These are phyloP conservation scores for Solanum sejunctum DNA, from an alignment of 257 asterid species.

Conservation along the genomic window DNA sequence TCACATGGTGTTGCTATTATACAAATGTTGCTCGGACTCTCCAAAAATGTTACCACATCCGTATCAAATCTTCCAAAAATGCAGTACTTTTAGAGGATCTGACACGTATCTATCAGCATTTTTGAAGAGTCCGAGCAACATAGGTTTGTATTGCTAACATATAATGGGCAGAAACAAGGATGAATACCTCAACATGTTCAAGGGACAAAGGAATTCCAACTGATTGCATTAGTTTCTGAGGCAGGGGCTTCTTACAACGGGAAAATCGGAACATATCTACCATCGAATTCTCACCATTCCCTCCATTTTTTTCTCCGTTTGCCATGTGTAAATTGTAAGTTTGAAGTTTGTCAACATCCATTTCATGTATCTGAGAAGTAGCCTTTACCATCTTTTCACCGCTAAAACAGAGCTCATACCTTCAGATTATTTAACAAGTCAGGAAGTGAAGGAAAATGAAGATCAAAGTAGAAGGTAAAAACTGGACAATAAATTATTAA, in stretches of 20 bases:
- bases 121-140: neutral
- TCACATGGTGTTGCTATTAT: neutral
- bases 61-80: neutral
- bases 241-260: conserved; percentile 62
- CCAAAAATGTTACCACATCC: neutral
- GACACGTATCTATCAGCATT: neutral
- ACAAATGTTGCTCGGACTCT: neutral
- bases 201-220: conserved; percentile 75
- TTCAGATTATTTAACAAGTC: conserved; percentile 15
- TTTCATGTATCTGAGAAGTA: conserved; percentile 34
- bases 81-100: neutral
- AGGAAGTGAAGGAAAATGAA: conserved; percentile 1
- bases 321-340: conserved; percentile 19
- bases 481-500: neutral
- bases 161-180: neutral
- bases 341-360: conserved; percentile 50
- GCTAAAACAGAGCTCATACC: conserved; percentile 86
- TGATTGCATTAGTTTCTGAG: conserved; percentile 53
- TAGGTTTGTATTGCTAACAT: neutral
- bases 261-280: conserved; percentile 83
- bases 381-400: conserved; percentile 69
- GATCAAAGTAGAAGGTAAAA: neutral
- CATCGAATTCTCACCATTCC: conserved; percentile 42
- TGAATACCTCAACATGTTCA: conserved; percentile 74
- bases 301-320: conserved; percentile 46